phyloP scores from a whole-genome alignment of 2,329 filamentous ascomycete species.

The Aspergillus terreus region DNA sequence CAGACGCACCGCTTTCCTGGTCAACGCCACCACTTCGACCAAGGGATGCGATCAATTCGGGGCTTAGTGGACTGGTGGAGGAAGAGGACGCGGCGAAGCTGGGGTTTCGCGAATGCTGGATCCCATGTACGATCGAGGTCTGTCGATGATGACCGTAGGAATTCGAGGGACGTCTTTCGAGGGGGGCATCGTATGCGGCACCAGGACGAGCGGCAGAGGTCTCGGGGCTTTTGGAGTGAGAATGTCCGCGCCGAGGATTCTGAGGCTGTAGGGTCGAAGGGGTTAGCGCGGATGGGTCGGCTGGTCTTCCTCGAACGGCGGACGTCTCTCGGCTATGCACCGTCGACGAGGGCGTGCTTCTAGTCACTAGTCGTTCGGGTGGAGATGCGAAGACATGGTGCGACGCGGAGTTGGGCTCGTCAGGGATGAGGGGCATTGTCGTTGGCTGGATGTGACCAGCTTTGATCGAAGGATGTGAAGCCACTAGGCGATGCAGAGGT shows the following conservation, averaged over 20 bases:
- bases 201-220: slow-evolving; percentile 31
- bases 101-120: slow-evolving; percentile 86
- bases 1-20: slow-evolving; percentile 36
- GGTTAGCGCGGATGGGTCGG: slow-evolving; percentile 32
- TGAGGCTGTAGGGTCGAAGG: slow-evolving; percentile 35
- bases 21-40: slow-evolving; percentile 55
- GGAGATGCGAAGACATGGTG: slow-evolving; percentile 36
- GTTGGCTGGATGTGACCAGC: slow-evolving; percentile 36
- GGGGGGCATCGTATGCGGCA: slow-evolving; percentile 33
- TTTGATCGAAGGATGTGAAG: slow-evolving; percentile 36
- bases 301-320: slow-evolving; percentile 39
- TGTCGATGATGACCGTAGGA: slow-evolving; percentile 88
- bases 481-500: slow-evolving; percentile 25
- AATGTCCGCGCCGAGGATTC: slow-evolving; percentile 34
- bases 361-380: slow-evolving; percentile 34
- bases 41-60: slow-evolving; percentile 74
- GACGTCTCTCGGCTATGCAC: slow-evolving; percentile 45
- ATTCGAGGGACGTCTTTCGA: slow-evolving; percentile 42
- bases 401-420: slow-evolving; percentile 35
- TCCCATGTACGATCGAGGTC: slow-evolving; percentile 92
- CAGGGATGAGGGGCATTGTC: slow-evolving; percentile 39
- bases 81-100: slow-evolving; percentile 66
- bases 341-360: slow-evolving; percentile 35
- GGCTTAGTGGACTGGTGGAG: slow-evolving; percentile 76
- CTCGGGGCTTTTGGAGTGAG: slow-evolving; percentile 42